Evolutionary conservation across 2,329 filamentous ascomycete species (phyloP).

Genomic region (Fusarium equiseti): DNA sequence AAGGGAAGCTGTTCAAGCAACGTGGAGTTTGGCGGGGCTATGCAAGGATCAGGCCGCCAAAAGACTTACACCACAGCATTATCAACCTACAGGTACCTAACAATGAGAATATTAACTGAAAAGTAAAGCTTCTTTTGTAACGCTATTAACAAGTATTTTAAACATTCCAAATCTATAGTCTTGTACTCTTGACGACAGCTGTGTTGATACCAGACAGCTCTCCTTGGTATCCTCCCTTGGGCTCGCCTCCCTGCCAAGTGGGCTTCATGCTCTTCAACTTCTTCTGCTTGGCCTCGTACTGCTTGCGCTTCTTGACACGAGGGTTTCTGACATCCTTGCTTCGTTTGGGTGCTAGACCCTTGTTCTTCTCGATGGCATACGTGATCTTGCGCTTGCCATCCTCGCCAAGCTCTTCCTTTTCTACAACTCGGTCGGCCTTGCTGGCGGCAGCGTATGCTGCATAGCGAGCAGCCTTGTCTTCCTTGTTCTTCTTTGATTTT

Average conservation of each 20-base stretch:
- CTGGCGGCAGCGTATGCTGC: conserved; percentile 70
- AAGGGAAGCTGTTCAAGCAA: conserved; percentile 42
- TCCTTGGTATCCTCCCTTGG: conserved; percentile 87
- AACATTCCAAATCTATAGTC: conserved; percentile 69
- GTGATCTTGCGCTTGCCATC: conserved; percentile 94
- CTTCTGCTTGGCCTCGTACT: conserved; percentile 97
- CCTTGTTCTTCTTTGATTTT: conserved; percentile 75
- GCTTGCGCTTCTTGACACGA: conserved; percentile 97
- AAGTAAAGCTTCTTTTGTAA: conserved; percentile 4
- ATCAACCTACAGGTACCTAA: neutral
- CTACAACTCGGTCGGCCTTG: conserved; percentile 72
- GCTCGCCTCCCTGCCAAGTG: conserved; percentile 87
- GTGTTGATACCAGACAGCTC: conserved; percentile 97
- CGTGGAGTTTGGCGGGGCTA: conserved; percentile 45
- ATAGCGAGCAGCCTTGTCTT: conserved; percentile 73
- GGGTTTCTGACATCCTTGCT: conserved; percentile 97
- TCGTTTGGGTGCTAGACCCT: conserved; percentile 87
- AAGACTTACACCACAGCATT: conserved; percentile 7
- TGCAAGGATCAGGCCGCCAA: conserved; percentile 24
- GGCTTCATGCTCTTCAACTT: conserved; percentile 90
- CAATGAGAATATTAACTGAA: neutral
- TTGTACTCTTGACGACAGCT: conserved; percentile 91
- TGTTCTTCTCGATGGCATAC: conserved; percentile 97
- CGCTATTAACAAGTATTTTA: conserved; percentile 33
- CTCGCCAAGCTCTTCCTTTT: conserved; percentile 76